These are phyloP conservation scores for Dryadomyces quercivorus DNA, from an alignment of 2,329 filamentous ascomycete genomes.

Conservation along the genomic window DNA sequence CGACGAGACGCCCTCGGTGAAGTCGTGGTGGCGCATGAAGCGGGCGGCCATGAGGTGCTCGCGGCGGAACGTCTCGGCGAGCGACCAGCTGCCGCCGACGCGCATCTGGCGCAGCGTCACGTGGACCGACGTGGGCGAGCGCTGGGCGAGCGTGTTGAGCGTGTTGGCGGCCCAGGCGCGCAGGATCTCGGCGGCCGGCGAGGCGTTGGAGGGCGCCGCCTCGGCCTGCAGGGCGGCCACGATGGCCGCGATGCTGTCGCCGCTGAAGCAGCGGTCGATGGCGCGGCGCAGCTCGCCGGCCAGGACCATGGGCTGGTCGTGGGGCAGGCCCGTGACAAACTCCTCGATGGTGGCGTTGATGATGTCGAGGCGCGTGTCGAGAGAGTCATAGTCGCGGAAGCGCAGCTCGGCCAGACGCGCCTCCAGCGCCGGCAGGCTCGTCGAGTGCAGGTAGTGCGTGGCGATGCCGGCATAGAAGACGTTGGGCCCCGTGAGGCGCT, in stretches of 20 bases:
- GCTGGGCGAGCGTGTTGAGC: slow-evolving; percentile 57
- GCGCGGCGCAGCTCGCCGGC: slow-evolving; percentile 60
- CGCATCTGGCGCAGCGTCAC: slow-evolving; percentile 79
- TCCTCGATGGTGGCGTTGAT: slow-evolving; percentile 88
- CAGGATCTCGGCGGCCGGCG: slow-evolving; percentile 42
- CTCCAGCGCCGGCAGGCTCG: slow-evolving; percentile 69
- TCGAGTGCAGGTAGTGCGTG: slow-evolving; percentile 93
- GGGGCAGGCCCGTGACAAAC: slow-evolving; percentile 74
- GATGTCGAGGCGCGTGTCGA: slow-evolving; percentile 51
- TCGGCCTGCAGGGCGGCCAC: slow-evolving; percentile 52
- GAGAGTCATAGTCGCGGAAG: slow-evolving; percentile 65
- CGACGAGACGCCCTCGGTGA: slow-evolving; percentile 80
- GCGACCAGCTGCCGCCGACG: slow-evolving; percentile 62
- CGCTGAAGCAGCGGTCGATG: slow-evolving; percentile 74
- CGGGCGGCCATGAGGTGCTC: slow-evolving; percentile 74
- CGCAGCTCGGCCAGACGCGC: slow-evolving; percentile 76
- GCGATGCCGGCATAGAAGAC: slow-evolving; percentile 85
- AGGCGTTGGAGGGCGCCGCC: slow-evolving; percentile 13
- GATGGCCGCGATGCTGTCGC: slow-evolving; percentile 57
- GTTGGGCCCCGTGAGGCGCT: slow-evolving; percentile 69
- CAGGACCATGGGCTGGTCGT: slow-evolving; percentile 55
- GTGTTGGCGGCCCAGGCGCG: slow-evolving; percentile 77
- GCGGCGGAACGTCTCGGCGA: slow-evolving; percentile 70
- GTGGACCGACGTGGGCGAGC: slow-evolving; percentile 77
- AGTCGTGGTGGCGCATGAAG: slow-evolving; percentile 90